Base-by-base conservation (phyloP, 108 stramenopile species). In the Epithemia pelagica region DNA sequence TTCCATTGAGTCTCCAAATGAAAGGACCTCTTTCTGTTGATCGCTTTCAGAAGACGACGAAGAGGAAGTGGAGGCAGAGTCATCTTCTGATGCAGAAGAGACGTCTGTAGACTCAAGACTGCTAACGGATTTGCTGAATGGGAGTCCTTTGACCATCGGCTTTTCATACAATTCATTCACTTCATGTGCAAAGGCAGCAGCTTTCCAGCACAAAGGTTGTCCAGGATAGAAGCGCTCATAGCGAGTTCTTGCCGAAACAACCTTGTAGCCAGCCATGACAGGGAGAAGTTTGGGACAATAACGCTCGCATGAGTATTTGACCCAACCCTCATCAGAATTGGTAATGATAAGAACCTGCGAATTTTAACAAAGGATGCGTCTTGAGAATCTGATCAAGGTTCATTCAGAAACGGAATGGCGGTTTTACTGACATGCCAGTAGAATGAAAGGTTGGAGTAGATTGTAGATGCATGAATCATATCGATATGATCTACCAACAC, bases 111-210 rank as follows among this genome's bases (percentile, higher is more conserved):
- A 74, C 55, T 83, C 75, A 55, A 83, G 70, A 52, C 84, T 83
- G 15, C 68, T 58, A 30, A 69, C 78, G 19, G 79, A 82, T 24
- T 74, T 66, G n/a, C 62, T 10, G 15, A 46, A 15, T 10, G 37
- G 37, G 37, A 46, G 15, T 10, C 10, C 5, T 15, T 46, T 46
- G 57, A 0, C 73, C 73, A 46, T 88, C 85, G 25, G 65, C 22
- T 46, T 46, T 32, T 80, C 79, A 56, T 82, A 91, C 59, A 85
- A 80, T 66, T 95, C 91, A 55, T 92, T 91, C 22, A 91, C 89
- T 67, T 95, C 94, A 77, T 95, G 91, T 1, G 94, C 94, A 77
- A 95, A 95, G 31, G 94, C 94, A 21, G 94, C 94, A 20, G 94
- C 91, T 67, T 95, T 95, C 94, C 94, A 95, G 68, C 94, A 95